Base-by-base conservation (phyloP, 768 basidiomycete species). In the Psilocybe sp. region DNA sequence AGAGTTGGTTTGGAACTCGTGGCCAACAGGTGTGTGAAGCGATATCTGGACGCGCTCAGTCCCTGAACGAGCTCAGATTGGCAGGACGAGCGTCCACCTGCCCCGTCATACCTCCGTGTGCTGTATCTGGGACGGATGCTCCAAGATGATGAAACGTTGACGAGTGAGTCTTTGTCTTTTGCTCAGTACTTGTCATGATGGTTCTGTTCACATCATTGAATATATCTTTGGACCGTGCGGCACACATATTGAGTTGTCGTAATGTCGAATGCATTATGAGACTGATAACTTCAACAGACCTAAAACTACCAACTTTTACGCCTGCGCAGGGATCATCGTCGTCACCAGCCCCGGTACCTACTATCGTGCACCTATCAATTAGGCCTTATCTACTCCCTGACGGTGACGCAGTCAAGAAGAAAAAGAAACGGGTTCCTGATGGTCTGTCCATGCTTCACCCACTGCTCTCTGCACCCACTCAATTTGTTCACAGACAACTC, bases 1-100 rank as follows among this genome's bases (percentile, higher is more conserved):
- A 67, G 89, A 92, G 69, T 77, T 92, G 41, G 80, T 85, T 34
- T 91, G 89, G 89, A 88, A 84, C 68, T 78, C 81, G 32, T 92
- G 89, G 89, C 87, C 87, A 23, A 69, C 72, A 58, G 87, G 88
- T 84, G 54, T 60, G 79, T 69, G 18, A 10, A 16, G 14, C 34
- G 51, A 51, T 43, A 32, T 40, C 12, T 33, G 18, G 36, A 20
- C 13, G 41, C 46, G 28, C 45, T 36, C 28, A 16, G 14, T 34
- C 35, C 16, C 20, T 46, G 41, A 23, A 31, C 46, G 40, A 11
- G 34, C 46, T 56, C 46, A 83, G 89, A 89, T 48, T 90, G 88
- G 87, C 82, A 84, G 64, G 84, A 85, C 57, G 87, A 87, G 50
- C 80, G 83, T 10, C 88, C 89, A 2, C 85, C 87, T 2, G 84